These are phyloP conservation scores for Kalmanozyma brasiliensis DNA, from an alignment of 1,284 basidiomycete genomes.

Conservation along the genomic window DNA sequence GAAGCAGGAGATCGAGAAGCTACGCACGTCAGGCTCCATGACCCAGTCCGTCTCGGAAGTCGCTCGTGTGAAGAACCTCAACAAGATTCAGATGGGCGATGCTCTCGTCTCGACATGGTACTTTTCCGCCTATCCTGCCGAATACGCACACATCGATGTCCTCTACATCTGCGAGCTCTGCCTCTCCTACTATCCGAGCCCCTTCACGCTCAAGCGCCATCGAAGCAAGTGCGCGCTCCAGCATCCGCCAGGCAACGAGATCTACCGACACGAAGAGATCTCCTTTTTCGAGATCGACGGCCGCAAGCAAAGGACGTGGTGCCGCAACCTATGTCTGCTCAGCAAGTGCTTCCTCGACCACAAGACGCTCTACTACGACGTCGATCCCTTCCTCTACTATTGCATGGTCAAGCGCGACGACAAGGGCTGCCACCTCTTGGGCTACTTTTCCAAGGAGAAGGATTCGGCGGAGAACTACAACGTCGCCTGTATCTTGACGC, in stretches of 20 bases:
- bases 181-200: constrained; percentile 61
- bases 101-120: constrained; percentile 99
- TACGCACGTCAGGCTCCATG: constrained; percentile 97
- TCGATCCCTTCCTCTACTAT: constrained; percentile 99
- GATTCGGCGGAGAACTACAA: constrained; percentile 98
- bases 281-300: constrained; percentile 99
- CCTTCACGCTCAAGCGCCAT: constrained; percentile 73
- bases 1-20: constrained; percentile 97
- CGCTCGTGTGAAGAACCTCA: constrained; percentile 96
- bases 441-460: constrained; percentile 99
- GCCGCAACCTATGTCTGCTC: constrained; percentile 93
- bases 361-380: constrained; percentile 99
- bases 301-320: constrained; percentile 93
- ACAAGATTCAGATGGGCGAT: constrained; percentile 93
- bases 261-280: constrained; percentile 95
- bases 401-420: constrained; percentile 92
- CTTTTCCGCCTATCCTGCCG: constrained; percentile 97
- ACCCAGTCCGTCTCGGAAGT: constrained; percentile 98
- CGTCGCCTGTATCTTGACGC: constrained; percentile 96
- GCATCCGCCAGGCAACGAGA: constrained; percentile 99
- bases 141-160: constrained; percentile 93
- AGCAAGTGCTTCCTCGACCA: constrained; percentile 99
- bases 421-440: constrained; percentile 90
- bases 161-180: constrained; percentile 99
- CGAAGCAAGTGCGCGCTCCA: constrained; percentile 88